Conservation (phyloP, 192 early-diverging fungal genomes). For the Coemansia sp. region DNA sequence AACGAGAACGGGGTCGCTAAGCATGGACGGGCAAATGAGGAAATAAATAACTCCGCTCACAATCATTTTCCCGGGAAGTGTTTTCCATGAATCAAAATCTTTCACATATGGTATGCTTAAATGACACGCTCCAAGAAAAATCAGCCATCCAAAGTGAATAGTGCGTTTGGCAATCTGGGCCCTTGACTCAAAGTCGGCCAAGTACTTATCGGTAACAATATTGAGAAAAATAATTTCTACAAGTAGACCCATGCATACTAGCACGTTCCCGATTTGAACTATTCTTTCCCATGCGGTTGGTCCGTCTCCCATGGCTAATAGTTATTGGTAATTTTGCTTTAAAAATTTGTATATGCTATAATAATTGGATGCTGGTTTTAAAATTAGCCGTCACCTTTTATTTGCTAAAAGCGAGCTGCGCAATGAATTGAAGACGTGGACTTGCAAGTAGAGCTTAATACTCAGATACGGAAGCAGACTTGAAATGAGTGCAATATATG, state of each 20-base stretch:
- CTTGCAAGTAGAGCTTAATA: too few relatives aligned
- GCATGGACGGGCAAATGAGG: not conserved
- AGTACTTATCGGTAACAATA: not conserved
- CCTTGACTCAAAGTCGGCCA: conserved; percentile 6
- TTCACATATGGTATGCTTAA: not conserved
- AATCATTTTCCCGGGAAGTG: conserved; percentile 1
- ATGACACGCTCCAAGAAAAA: too few relatives aligned
- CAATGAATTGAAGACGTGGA: too few relatives aligned
- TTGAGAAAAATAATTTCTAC: not conserved
- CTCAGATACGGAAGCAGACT: too few relatives aligned
- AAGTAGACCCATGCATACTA: not conserved
- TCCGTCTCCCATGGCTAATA: too few relatives aligned
- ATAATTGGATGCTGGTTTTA: too few relatives aligned
- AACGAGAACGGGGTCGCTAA: conserved; percentile 1
- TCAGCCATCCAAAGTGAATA: conserved; percentile 1
- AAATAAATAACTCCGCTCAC: conserved; percentile 2
- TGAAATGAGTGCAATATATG: not conserved
- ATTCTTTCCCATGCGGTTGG: not conserved
- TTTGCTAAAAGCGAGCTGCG: not conserved
- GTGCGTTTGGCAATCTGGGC: conserved; percentile 5
- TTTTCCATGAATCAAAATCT: not conserved
- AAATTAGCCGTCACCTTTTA: not conserved
- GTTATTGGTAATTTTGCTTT: too few relatives aligned
- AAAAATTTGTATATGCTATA: too few relatives aligned
- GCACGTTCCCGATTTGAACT: not conserved